Evolutionary conservation across 1,284 basidiomycete genomes (phyloP).

Genomic region (Fomitopsis betulina): DNA sequence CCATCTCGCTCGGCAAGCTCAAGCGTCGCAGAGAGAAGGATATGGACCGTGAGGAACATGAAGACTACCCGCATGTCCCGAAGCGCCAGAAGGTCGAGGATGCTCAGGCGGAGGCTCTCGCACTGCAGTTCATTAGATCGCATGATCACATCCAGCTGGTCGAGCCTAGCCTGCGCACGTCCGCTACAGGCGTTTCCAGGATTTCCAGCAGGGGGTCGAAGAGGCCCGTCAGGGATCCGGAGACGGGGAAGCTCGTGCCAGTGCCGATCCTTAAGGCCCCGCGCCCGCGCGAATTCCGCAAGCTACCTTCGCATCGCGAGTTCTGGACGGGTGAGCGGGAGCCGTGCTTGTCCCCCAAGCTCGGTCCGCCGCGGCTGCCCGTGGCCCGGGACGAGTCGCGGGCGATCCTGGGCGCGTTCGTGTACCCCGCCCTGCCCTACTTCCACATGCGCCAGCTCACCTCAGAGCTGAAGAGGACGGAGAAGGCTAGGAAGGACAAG

Average conservation of each 20-base stretch:
- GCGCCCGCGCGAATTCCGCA: neutral
- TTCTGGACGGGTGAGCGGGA: conserved; percentile 7
- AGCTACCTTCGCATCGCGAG: neutral
- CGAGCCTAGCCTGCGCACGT: no score
- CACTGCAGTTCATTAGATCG: neutral
- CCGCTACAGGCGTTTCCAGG: neutral
- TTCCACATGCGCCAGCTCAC: neutral
- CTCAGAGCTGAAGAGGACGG: neutral
- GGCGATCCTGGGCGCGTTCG: conserved; percentile 3
- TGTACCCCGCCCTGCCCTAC: neutral
- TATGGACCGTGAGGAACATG: neutral
- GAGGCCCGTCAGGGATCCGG: neutral
- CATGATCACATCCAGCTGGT: neutral
- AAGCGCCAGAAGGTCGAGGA: conserved; percentile 3
- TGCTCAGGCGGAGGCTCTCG: neutral
- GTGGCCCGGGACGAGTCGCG: neutral
- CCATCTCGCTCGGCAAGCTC: conserved; percentile 8
- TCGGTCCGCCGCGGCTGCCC: conserved; percentile 7
- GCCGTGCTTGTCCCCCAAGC: conserved; percentile 9
- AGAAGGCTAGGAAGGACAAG: neutral
- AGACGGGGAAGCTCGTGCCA: neutral
- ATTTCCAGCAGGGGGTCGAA: neutral
- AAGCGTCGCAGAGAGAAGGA: conserved; percentile 10
- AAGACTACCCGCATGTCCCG: neutral
- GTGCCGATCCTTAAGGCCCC: neutral